Evolutionary conservation across 1,139 yeast genomes (phyloP), one percentile per base, ranked within the genome.

Genomic region (Candida sp.): DNA sequence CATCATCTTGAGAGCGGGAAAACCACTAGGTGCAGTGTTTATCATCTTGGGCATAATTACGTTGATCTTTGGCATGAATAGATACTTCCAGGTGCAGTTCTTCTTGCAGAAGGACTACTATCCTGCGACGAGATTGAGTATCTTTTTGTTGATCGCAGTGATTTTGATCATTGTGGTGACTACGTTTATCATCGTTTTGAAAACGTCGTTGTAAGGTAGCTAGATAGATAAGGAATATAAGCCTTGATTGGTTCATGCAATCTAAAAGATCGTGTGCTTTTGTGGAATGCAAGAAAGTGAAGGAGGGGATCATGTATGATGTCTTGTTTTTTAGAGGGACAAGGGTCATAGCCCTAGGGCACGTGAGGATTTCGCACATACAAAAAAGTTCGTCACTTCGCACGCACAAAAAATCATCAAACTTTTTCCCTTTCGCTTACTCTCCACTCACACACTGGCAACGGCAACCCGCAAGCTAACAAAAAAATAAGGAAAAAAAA

Each of bases 11-110:
- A 53, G 58, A 38, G 67, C 62, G 42, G 80, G 79, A 12, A 73
- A 73, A 53, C 73, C 73, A 0, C 60, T 75, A 49, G 80, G 80
- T 0, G 62, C 70, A 4, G 54, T 63, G 5, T 75, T 75, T 53
- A 69, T 75, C 5, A 42, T 63, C 3, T 54, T 75, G 47, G 80
- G 80, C 1, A 73, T 75, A 4, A 44, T 63, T 7, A 69, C 78
- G 2, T 59, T 75, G 25, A 11, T 72, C 2, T 63, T 65, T 53
- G 80, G 80, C 3, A 57, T 70, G 35, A 38, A 59, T 11, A 55
- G 80, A 42, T 75, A 65, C 54, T 75, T 73, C 56, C 63, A 65
- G 38, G 80, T 75, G 5, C 77, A 72, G 52, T 58, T 59, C 11
- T 53, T 65, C 51, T 58, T 72, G 9, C 59, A 65, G 2, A 57